Percentiles rank a stretch among this genome's conserved stretches.
Conservation (phyloP, 441 rosid species). For the Populus hybrid region DNA sequence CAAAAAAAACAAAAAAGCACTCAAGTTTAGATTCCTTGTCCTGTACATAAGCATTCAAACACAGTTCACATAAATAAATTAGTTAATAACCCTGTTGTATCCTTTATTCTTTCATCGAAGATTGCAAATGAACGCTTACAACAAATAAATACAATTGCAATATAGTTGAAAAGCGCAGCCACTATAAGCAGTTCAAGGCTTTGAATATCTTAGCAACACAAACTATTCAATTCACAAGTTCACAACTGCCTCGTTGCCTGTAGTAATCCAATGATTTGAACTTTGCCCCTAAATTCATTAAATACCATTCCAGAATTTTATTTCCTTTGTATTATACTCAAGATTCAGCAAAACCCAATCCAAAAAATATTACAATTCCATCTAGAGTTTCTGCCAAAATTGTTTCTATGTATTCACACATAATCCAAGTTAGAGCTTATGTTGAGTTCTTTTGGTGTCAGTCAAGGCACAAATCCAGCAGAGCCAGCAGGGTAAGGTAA, state of each 20-base stretch:
- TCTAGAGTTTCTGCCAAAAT: too few species aligned
- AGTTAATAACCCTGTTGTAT: not conserved
- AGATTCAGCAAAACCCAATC: constrained; percentile 1
- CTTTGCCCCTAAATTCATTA: not conserved
- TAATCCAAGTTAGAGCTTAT: not conserved
- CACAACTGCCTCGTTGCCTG: not conserved
- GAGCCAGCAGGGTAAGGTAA: not conserved
- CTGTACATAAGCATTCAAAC: not conserved
- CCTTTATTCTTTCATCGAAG: not conserved
- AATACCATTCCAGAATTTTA: not conserved
- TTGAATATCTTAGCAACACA: not conserved
- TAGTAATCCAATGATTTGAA: not conserved
- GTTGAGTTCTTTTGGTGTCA: not conserved
- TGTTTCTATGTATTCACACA: not conserved
- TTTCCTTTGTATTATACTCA: not conserved
- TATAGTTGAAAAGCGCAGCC: not conserved
- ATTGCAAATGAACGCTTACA: not conserved
- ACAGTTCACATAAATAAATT: not conserved
- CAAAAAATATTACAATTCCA: not conserved
- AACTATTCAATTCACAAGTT: not conserved
- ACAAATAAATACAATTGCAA: not conserved
- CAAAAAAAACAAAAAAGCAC: not conserved
- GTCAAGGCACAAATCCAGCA: not conserved
- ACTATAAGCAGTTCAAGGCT: not conserved
- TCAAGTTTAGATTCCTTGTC: not conserved